Percentiles rank a stretch among this genome's conserved stretches.
Conservation (phyloP, 495 filamentous ascomycete genomes). For the Tuber umbilicatum region DNA sequence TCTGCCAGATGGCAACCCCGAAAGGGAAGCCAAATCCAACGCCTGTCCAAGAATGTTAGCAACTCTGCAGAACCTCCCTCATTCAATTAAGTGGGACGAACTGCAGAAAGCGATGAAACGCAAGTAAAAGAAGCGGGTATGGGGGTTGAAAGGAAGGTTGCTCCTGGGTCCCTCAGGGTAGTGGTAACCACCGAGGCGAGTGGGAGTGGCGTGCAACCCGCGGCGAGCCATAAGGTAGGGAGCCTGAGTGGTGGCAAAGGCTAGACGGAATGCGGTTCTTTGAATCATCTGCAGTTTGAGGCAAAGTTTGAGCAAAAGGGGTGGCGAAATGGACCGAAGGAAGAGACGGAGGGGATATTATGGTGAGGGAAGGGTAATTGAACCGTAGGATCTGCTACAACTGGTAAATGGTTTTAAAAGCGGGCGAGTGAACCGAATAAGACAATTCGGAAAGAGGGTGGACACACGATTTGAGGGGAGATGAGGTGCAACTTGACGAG, state of each 20-base stretch:
- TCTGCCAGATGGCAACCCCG: slow-evolving; percentile 57
- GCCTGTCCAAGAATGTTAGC: slow-evolving; percentile 48
- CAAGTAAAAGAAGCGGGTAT: slow-evolving; percentile 72
- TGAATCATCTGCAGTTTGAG: slow-evolving; percentile 66
- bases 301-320: not conserved
- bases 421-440: not conserved
- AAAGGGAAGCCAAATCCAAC: slow-evolving; percentile 75
- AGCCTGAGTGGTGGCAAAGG: slow-evolving; percentile 53
- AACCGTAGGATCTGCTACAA: not conserved
- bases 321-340: not conserved
- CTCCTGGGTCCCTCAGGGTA: slow-evolving; percentile 92
- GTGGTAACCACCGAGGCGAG: slow-evolving; percentile 85
- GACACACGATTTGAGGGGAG: not conserved
- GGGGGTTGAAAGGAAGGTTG: slow-evolving; percentile 95
- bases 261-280: slow-evolving; percentile 62
- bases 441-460: not conserved
- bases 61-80: slow-evolving; percentile 14
- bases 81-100: slow-evolving; percentile 45
- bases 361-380: not conserved
- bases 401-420: not conserved
- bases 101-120: slow-evolving; percentile 78
- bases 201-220: slow-evolving; percentile 84
- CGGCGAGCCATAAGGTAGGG: slow-evolving; percentile 70
- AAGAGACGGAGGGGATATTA: not conserved
- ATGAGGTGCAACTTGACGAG: not conserved